Evolutionary conservation across 192 early-diverging fungal species (phyloP).

Genomic region (Spinellus fusiger): DNA sequence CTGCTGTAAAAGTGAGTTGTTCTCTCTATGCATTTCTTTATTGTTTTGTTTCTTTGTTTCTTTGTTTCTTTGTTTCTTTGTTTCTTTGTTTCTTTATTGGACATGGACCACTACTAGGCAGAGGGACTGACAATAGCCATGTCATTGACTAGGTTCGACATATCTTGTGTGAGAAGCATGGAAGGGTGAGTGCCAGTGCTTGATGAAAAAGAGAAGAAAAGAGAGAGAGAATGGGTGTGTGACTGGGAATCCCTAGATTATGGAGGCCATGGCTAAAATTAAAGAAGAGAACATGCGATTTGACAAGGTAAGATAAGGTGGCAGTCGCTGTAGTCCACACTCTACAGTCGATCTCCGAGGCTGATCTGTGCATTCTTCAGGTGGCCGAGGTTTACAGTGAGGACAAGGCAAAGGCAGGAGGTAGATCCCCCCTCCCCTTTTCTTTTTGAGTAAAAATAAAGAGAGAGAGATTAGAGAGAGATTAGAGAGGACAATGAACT

Average conservation of each 20-base stretch:
- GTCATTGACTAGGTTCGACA: conserved; percentile 52
- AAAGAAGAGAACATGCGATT: conserved; percentile 50
- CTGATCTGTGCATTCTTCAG: conserved; percentile 24
- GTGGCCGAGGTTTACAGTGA: conserved; percentile 73
- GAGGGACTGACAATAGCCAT: too few relatives aligned
- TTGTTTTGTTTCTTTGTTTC: not conserved
- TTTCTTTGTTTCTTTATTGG: not conserved
- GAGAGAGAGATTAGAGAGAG: not conserved
- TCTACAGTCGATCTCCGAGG: not conserved
- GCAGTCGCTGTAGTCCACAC: too few relatives aligned
- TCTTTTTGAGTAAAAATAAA: too few relatives aligned
- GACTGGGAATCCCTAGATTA: conserved; percentile 10
- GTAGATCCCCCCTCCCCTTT: too few relatives aligned
- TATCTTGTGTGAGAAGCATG: conserved; percentile 82
- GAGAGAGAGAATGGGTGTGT: not conserved
- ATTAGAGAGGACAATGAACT: too few relatives aligned
- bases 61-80: not conserved
- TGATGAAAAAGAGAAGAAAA: conserved; percentile 4
- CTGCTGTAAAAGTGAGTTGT: conserved; percentile 1
- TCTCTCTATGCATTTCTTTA: not conserved
- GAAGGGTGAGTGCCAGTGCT: conserved; percentile 35
- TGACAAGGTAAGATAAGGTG: conserved; percentile 37
- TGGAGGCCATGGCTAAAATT: conserved; percentile 64
- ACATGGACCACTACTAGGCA: too few relatives aligned
- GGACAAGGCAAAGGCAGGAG: conserved; percentile 79